Evolutionary conservation across 306 rosid species (phyloP).

Genomic region (Mucuna pruriens): DNA sequence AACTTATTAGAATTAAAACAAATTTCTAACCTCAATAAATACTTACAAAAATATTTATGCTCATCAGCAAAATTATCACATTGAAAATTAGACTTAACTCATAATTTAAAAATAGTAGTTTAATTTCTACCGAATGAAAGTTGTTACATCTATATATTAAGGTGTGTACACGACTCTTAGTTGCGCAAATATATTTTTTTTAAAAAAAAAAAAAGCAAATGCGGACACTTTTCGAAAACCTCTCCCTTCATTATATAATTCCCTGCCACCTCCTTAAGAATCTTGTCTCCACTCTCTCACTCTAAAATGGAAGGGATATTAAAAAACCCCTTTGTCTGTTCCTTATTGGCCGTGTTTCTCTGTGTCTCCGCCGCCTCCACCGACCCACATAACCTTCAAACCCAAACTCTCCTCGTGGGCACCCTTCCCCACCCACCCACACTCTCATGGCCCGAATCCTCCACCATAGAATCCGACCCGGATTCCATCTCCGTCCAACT

Average conservation of each 20-base stretch:
- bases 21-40: too few relatives aligned
- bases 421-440: constrained; percentile 59
- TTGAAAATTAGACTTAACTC: too few relatives aligned
- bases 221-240: too few relatives aligned
- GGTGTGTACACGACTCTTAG: too few relatives aligned
- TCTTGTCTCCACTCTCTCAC: background rate
- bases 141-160: too few relatives aligned
- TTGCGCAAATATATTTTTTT: too few relatives aligned
- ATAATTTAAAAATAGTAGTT: too few relatives aligned
- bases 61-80: too few relatives aligned
- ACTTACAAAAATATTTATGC: too few relatives aligned
- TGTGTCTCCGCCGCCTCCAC: constrained; percentile 37
- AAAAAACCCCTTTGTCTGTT: constrained; percentile 24
- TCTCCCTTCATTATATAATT: background rate
- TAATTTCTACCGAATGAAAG: too few relatives aligned
- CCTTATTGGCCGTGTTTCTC: constrained; percentile 37
- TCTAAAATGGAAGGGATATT: constrained; percentile 51
- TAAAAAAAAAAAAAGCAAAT: too few relatives aligned
- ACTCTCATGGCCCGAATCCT: constrained; percentile 59
- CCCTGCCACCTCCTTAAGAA: background rate
- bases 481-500: constrained; percentile 47
- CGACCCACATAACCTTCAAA: constrained; percentile 35
- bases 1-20: too few relatives aligned
- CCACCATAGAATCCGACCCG: constrained; percentile 32
- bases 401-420: constrained; percentile 54